These are phyloP conservation scores for Exidia glandulosa DNA, from an alignment of 768 basidiomycete species.

Conservation along the genomic window DNA sequence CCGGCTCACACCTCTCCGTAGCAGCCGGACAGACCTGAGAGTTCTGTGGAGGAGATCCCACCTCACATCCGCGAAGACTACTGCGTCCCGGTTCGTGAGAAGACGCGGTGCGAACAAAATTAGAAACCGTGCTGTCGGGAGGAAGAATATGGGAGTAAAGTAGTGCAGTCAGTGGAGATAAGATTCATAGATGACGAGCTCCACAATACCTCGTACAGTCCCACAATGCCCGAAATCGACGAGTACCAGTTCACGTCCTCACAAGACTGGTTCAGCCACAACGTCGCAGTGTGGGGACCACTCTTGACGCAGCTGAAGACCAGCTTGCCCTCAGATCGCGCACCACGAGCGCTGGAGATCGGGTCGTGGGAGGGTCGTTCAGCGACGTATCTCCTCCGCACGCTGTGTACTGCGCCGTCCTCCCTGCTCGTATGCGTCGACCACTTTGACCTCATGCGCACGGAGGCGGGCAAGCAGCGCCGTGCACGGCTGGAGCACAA, in stretches of 20 bases:
- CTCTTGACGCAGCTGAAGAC: constrained; percentile 18
- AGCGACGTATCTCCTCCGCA: constrained; percentile 40
- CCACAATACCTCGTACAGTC: not conserved
- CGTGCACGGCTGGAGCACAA: constrained; percentile 35
- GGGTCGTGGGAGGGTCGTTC: constrained; percentile 59
- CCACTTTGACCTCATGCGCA: constrained; percentile 44
- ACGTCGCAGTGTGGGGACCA: constrained; percentile 32
- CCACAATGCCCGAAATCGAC: not conserved
- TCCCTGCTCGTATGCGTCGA: constrained; percentile 45
- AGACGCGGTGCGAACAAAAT: too few species aligned
- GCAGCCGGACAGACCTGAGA: too few species aligned
- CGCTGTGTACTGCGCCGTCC: constrained; percentile 28
- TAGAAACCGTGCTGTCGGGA: too few species aligned
- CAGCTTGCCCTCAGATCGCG: constrained; percentile 1
- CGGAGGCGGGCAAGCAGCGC: constrained; percentile 36
- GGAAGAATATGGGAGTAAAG: too few species aligned
- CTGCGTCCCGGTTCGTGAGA: too few species aligned
- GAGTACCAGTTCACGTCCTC: constrained; percentile 35
- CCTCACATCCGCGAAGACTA: too few species aligned
- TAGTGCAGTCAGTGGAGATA: too few species aligned
- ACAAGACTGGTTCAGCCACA: constrained; percentile 47
- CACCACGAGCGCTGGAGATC: constrained; percentile 43
- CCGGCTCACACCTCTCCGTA: too few species aligned
- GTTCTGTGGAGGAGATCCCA: too few species aligned
- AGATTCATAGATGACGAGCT: too few species aligned